Evolutionary conservation across 805 yeast genomes (phyloP).

Genomic region (Torulaspora quercuum): DNA sequence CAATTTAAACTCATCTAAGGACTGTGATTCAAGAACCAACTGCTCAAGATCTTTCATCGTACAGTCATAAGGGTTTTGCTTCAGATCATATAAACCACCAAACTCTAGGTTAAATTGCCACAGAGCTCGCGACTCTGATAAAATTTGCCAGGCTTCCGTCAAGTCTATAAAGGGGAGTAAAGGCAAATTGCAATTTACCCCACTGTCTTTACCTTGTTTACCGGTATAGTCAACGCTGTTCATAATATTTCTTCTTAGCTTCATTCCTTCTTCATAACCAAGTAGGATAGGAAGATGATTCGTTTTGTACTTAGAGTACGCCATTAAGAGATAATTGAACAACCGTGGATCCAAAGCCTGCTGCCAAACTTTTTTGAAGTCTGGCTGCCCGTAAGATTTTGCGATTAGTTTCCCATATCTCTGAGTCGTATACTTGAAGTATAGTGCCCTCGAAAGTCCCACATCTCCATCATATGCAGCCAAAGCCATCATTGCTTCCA

Average conservation of each 20-base stretch:
- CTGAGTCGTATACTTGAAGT: constrained; percentile 44
- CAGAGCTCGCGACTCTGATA: constrained; percentile 76
- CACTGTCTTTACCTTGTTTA: constrained; percentile 23
- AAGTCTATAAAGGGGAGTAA: constrained; percentile 59
- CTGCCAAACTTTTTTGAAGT: constrained; percentile 21
- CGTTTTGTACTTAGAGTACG: constrained; percentile 44
- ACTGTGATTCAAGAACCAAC: constrained; percentile 38
- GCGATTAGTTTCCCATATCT: constrained; percentile 17
- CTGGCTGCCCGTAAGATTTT: constrained; percentile 11
- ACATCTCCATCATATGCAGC: constrained; percentile 81
- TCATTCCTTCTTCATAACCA: constrained; percentile 45
- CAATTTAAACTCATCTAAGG: constrained; percentile 25
- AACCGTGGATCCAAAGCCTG: constrained; percentile 38
- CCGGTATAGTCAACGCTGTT: constrained; percentile 40
- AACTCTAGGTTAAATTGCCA: constrained; percentile 43
- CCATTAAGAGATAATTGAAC: constrained; percentile 46
- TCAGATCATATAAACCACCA: constrained; percentile 40
- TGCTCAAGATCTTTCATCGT: constrained; percentile 39
- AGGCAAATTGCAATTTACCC: constrained; percentile 45
- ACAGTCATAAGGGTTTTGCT: constrained; percentile 44
- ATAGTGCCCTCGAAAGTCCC: constrained; percentile 64
- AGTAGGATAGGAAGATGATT: constrained; percentile 38
- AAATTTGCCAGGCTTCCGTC: constrained; percentile 40
- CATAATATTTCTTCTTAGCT: constrained; percentile 47
- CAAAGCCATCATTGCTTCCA: constrained; percentile 65